These are phyloP conservation scores for Exophiala phaeomuriformis DNA, from an alignment of 2,329 filamentous ascomycete genomes.

Conservation along the genomic window DNA sequence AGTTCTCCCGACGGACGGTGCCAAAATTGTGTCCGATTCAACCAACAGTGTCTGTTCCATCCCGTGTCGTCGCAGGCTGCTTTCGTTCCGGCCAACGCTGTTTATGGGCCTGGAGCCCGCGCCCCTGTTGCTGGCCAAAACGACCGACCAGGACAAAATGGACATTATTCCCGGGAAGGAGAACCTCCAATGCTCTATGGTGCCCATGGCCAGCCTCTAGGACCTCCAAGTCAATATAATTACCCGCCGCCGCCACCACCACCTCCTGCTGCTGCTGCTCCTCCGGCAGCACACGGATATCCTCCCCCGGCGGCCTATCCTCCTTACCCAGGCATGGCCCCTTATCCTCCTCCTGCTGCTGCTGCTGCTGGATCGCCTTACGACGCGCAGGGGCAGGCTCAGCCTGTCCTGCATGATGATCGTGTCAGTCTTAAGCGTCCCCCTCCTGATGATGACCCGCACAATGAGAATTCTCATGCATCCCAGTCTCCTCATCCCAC, in stretches of 20 bases:
- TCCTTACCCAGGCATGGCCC: slow-evolving; percentile 14
- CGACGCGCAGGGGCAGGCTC: slow-evolving; percentile 34
- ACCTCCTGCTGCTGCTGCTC: slow-evolving; percentile 29
- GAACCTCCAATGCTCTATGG: slow-evolving; percentile 38
- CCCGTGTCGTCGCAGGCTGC: slow-evolving; percentile 67
- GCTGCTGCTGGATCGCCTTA: slow-evolving; percentile 14
- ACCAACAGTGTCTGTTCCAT: slow-evolving; percentile 70
- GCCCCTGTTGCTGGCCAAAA: slow-evolving; percentile 23
- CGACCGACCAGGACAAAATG: slow-evolving; percentile 31
- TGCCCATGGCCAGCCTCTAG: slow-evolving; percentile 45
- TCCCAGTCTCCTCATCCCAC: slow-evolving; percentile 33
- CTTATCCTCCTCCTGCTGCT: slow-evolving; percentile 9
- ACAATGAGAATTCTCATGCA: slow-evolving; percentile 29
- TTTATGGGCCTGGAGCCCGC: slow-evolving; percentile 46
- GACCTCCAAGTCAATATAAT: slow-evolving; percentile 33
- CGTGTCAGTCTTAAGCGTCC: slow-evolving; percentile 39
- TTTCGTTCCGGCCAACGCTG: slow-evolving; percentile 65
- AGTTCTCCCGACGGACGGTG: slow-evolving; percentile 64
- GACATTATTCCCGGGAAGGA: slow-evolving; percentile 27
- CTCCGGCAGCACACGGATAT: slow-evolving; percentile 22
- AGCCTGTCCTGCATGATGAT: slow-evolving; percentile 36
- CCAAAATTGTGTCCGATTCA: slow-evolving; percentile 65
- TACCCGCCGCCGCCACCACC: slow-evolving; percentile 38
- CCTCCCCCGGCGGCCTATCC: slow-evolving; percentile 23
- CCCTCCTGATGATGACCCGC: slow-evolving; percentile 28